Base-by-base conservation (phyloP, 108 stramenopile species). In the Mayamaea pseudoterrestris region DNA sequence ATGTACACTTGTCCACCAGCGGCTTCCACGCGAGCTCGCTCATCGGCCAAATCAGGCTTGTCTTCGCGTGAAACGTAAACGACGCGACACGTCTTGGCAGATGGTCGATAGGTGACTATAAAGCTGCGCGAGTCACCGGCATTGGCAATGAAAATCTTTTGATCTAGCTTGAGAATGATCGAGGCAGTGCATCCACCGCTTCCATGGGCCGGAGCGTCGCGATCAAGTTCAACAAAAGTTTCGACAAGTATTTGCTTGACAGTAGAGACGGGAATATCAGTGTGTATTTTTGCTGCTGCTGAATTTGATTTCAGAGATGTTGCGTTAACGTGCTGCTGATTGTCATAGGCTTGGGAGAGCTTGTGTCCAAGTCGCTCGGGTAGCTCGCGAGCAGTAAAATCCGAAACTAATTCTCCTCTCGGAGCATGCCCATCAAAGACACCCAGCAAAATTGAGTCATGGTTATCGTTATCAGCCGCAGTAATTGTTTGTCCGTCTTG, bases 361-460 rank as follows among this genome's bases (percentile, higher is more conserved):
- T 78, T 82, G 25, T 34, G 41, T 4, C 71, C 62, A 44, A 90
- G 52, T 3, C 74, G 35, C 27, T 53, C 50, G 20, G 83, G 83
- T n/a, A 90, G 37, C 22, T 64, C 50, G 16, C 61, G 61, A 7
- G 66, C 68, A 5, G 77, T 65, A 56, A 78, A 77, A 58, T 79
- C 65, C 0, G 75, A 77, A 1, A 83, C 80, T n/a, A 41, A 45
- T 53, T 90, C 83, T 31, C 89, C 89, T 17, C 36, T 44, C 24
- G 44, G 41, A 7, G 77, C 89, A 53, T 90, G 89, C 2, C 89
- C 89, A 66, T 90, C 89, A 65, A 85, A 90, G 20, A 78, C 74
- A 8, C 81, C 83, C 32, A 90, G 30, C 27, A 90, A 55, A 55
- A 45, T 47, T 44, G 29, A 21, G 29, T 47, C 47, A 17, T 30